Conservation (phyloP, 176 grass and related monocot species). For the Cenchrus purpureus region DNA sequence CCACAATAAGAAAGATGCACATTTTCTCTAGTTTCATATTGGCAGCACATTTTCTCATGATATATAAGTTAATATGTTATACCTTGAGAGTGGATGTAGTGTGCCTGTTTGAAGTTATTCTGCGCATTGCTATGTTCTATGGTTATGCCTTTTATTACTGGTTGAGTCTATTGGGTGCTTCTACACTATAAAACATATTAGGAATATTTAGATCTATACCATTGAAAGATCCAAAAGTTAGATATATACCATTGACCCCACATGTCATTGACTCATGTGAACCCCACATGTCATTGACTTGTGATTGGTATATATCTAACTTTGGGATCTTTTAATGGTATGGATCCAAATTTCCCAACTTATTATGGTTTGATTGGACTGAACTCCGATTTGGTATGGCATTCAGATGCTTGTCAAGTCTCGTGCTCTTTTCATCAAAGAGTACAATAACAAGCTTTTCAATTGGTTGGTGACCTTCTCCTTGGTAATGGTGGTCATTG, state of each 20-base stretch:
- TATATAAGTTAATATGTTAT: background rate
- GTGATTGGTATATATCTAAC: too few relatives aligned
- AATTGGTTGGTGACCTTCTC: conserved; percentile 97
- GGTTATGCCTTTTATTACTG: background rate
- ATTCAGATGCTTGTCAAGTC: conserved; percentile 87
- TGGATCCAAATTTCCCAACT: background rate
- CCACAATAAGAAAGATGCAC: too few relatives aligned
- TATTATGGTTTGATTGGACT: conserved; percentile 2
- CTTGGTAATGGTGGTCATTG: conserved; percentile 84
- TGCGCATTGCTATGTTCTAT: background rate
- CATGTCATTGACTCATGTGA: too few relatives aligned
- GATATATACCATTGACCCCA: too few relatives aligned
- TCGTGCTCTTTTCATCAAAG: conserved; percentile 92
- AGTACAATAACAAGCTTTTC: conserved; percentile 96
- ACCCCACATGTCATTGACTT: too few relatives aligned
- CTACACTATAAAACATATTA: background rate
- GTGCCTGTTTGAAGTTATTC: background rate
- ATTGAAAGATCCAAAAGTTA: too few relatives aligned
- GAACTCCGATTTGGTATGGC: conserved; percentile 6
- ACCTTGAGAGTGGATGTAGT: background rate
- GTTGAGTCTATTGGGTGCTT: background rate
- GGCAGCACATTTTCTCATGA: too few relatives aligned
- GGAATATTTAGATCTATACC: too few relatives aligned
- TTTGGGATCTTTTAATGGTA: too few relatives aligned
- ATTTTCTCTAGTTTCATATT: too few relatives aligned